Base-by-base conservation (phyloP, 1,284 basidiomycete species). In the Trametes pubescens region DNA sequence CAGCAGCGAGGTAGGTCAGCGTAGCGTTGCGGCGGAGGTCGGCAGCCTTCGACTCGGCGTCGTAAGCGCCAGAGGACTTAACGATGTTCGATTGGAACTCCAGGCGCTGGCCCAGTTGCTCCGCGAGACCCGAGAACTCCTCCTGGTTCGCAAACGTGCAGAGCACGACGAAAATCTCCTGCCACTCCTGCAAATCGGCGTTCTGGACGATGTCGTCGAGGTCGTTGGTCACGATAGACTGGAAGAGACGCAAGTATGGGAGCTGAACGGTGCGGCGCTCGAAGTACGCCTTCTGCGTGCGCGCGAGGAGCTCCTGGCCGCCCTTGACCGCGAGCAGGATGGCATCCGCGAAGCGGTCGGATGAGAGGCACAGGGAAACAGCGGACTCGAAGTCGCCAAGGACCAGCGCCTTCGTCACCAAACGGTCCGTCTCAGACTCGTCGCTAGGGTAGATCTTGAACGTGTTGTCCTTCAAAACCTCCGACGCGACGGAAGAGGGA, bases 261-360 rank as follows among this genome's bases (percentile, higher is more conserved):
- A 93, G 80, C 8, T 86, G 80, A 14, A 88, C 84, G 4, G 93
- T 93, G 65, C 89, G 87, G 57, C 89, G 86, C 74, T 94, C 91
- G 73, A 99, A 99, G 81, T 99, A 99, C 0, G 93, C 91, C 77
- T 94, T 94, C 74, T 99, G 96, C 0, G 96, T 97, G 61, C 88
- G 88, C 48, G 90, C 88, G 24, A 99, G 82, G n/a, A 99, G 88
- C 51, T 96, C 94, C 0, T 91, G 84, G 0, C 96, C 96, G 40
- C 96, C 97, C 67, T 93, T 92, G 24, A 94, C 95, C 43, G 97
- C 95, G 13, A 99, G 86, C 11, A 99, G 84, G 60, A 99, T 92
- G 0, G 98, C 96, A 72, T 99, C 97, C 6, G 97, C 96, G 73
- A 90, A 98, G 46, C 96, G 88, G 64, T 96, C 94, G 0, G 91